A percentile compares a stretch with the other conserved stretches of the same genome.
Conservation (phyloP, 2,329 filamentous ascomycete species). For the Ampelomyces quisqualis region DNA sequence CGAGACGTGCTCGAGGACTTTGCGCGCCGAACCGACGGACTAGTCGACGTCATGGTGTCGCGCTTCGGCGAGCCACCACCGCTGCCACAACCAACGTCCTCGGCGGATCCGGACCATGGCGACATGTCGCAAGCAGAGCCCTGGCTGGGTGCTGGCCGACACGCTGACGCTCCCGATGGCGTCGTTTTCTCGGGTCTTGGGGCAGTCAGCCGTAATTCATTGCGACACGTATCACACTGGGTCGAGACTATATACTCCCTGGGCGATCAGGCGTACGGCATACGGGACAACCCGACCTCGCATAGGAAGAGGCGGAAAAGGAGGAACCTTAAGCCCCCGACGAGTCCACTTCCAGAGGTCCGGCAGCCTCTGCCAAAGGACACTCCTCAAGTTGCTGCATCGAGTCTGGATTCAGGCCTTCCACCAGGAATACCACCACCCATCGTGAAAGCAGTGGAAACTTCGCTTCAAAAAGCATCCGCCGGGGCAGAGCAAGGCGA, state of each 20-base stretch:
- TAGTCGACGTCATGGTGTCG: slow-evolving; percentile 85
- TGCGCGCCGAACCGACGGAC: slow-evolving; percentile 72
- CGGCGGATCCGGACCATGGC: slow-evolving; percentile 24
- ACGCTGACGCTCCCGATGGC: slow-evolving; percentile 73
- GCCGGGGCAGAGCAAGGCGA: slow-evolving; percentile 35
- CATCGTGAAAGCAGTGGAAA: slow-evolving; percentile 49
- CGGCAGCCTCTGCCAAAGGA: slow-evolving; percentile 5
- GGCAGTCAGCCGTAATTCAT: slow-evolving; percentile 67
- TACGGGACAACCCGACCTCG: slow-evolving; percentile 74
- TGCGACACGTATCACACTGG: slow-evolving; percentile 78
- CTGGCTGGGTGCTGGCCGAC: slow-evolving; percentile 74
- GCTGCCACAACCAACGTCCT: slow-evolving; percentile 28
- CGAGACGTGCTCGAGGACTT: slow-evolving; percentile 91
- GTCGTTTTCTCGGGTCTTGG: slow-evolving; percentile 83
- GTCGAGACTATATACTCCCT: slow-evolving; percentile 84
- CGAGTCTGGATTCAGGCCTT: slow-evolving; percentile 8
- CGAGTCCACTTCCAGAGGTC: slow-evolving; percentile 4
- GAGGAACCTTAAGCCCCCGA: slow-evolving; percentile 30
- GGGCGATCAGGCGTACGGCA: slow-evolving; percentile 81
- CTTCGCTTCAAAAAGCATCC: slow-evolving; percentile 48
- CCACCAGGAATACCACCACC: slow-evolving; percentile 50
- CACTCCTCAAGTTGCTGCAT: slow-evolving; percentile 5
- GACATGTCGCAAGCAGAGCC: slow-evolving; percentile 36
- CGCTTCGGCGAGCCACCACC: slow-evolving; percentile 68
- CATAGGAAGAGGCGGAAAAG: slow-evolving; percentile 55